These are phyloP conservation scores for Tuber umbilicatum DNA, from an alignment of 495 filamentous ascomycete species.

Conservation along the genomic window DNA sequence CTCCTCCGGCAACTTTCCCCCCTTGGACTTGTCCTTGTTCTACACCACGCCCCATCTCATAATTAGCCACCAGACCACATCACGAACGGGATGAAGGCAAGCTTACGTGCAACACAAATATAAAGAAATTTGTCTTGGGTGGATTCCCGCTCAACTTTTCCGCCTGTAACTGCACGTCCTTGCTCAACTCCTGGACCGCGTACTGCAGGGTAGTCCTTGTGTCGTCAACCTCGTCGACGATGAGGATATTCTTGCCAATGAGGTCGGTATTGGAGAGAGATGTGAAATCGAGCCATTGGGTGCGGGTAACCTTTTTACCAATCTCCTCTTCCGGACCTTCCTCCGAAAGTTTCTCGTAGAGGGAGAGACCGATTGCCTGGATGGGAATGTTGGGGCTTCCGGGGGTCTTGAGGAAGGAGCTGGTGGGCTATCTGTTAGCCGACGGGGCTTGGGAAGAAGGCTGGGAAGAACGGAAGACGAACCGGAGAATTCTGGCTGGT, in stretches of 20 bases:
- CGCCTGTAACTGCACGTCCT: conserved; percentile 82
- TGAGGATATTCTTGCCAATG: conserved; percentile 93
- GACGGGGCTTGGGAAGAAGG: neutral
- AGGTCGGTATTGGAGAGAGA: conserved; percentile 78
- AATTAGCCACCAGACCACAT: conserved; percentile 9
- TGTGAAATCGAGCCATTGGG: conserved; percentile 93
- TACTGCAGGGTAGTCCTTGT: conserved; percentile 96
- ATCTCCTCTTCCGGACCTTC: conserved; percentile 52
- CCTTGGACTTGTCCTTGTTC: conserved; percentile 96
- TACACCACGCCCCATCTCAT: conserved; percentile 39
- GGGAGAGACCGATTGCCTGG: conserved; percentile 94
- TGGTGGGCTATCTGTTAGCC: neutral
- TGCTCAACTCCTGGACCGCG: conserved; percentile 88
- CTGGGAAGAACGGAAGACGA: conserved; percentile 3
- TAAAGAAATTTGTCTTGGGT: conserved; percentile 75
- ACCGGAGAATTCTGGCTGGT: conserved; percentile 85
- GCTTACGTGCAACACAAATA: conserved; percentile 93
- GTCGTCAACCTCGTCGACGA: conserved; percentile 98
- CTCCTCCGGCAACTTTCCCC: conserved; percentile 72
- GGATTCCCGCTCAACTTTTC: conserved; percentile 60
- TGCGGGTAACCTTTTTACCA: conserved; percentile 91
- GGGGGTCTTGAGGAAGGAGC: conserved; percentile 86
- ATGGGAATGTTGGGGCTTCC: conserved; percentile 94
- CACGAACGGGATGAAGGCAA: neutral
- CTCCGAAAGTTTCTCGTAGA: conserved; percentile 77